phyloP scores from a whole-genome alignment of 2,329 filamentous ascomycete genomes.

The Ascomycota sp. region DNA sequence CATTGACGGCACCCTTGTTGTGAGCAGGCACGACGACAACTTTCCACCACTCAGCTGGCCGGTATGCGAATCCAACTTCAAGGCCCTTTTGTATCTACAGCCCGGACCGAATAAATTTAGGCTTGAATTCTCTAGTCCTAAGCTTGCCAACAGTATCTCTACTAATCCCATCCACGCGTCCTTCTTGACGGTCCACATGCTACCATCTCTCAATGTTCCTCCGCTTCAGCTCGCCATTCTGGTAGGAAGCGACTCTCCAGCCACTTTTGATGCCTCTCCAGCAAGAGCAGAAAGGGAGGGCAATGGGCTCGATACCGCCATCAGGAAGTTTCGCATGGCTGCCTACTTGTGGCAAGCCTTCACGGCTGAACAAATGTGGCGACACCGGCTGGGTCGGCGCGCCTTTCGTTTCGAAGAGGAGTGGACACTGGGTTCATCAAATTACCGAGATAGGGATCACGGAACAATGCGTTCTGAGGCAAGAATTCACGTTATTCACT shows the following conservation, averaged over 20 bases:
- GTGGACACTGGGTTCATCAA: constrained; percentile 71
- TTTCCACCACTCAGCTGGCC: constrained; percentile 78
- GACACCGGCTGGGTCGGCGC: constrained; percentile 68
- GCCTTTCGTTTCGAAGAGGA: constrained; percentile 87
- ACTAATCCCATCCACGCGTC: constrained; percentile 56
- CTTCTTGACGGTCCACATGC: constrained; percentile 67
- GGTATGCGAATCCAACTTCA: constrained; percentile 77
- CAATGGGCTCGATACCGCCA: constrained; percentile 58
- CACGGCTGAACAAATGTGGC: constrained; percentile 88
- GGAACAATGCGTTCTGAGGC: constrained; percentile 76
- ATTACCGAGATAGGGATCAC: constrained; percentile 48
- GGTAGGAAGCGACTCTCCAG: constrained; percentile 70
- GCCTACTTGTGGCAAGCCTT: constrained; percentile 96
- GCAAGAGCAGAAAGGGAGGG: constrained; percentile 59
- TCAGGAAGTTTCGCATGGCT: constrained; percentile 83
- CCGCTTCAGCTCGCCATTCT: constrained; percentile 81
- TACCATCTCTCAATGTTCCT: constrained; percentile 57
- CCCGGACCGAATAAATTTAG: constrained; percentile 77
- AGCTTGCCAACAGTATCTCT: constrained; percentile 47
- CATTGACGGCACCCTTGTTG: constrained; percentile 59
- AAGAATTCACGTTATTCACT: constrained; percentile 68
- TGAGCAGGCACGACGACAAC: constrained; percentile 64
- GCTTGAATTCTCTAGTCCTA: constrained; percentile 73
- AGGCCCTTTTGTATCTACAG: constrained; percentile 72
- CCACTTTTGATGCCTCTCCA: constrained; percentile 65